phyloP scores from a whole-genome alignment of 176 grass and related monocot genomes.

The Saccharum officinarum region DNA sequence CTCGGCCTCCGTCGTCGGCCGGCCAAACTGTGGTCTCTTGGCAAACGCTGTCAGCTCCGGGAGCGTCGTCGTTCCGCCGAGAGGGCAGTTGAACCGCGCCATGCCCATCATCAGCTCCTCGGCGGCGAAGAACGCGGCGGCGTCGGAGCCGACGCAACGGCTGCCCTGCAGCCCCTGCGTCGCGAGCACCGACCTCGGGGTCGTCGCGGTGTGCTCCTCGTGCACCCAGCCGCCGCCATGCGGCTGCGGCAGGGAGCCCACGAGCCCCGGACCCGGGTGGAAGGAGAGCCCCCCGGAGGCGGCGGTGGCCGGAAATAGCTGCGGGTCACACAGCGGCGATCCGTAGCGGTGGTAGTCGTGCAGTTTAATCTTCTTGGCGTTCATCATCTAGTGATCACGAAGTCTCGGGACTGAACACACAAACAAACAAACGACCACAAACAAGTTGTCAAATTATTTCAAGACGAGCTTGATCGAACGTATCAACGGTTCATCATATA shows the following conservation, averaged over 20 bases:
- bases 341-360: conserved; percentile 40
- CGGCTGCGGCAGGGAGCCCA: conserved; percentile 21
- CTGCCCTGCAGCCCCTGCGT: background rate
- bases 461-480: background rate
- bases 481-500: background rate
- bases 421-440: background rate
- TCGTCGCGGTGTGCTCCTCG: conserved; percentile 21
- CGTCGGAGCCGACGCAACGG: conserved; percentile 46
- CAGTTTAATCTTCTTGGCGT: conserved; percentile 58
- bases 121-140: conserved; percentile 51
- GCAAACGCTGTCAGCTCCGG: background rate
- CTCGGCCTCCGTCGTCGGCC: background rate
- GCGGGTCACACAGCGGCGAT: conserved; percentile 42
- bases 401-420: conserved; percentile 5
- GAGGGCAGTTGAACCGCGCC: background rate
- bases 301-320: background rate
- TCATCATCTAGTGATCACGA: conserved; percentile 51
- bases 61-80: background rate
- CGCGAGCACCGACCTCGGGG: background rate
- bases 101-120: conserved; percentile 46
- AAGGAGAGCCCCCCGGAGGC: background rate
- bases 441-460: background rate
- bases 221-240: background rate
- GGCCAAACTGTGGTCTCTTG: background rate
- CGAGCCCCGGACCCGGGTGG: background rate